Conservation (phyloP, 116 monocot genomes). For the Trichopus zeylanicus region DNA sequence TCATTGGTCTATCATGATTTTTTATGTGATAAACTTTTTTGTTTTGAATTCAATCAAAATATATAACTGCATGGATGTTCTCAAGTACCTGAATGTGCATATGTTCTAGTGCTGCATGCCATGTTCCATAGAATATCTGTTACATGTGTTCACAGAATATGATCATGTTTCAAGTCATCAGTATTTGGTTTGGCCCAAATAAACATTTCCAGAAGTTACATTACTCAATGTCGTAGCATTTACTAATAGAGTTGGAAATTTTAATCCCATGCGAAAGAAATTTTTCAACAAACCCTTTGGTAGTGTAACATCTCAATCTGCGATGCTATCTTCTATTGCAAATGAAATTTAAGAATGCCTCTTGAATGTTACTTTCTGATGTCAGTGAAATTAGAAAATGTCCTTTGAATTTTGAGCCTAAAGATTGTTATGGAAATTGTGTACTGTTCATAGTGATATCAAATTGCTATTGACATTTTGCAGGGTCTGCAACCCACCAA, state of each 20-base stretch:
- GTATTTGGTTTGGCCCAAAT: no score
- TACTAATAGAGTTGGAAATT: no score
- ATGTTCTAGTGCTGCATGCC: background rate
- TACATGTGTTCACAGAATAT: background rate
- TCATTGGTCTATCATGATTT: no score
- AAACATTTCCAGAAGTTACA: no score
- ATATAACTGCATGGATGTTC: background rate
- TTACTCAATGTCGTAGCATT: no score
- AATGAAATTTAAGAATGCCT: conserved; percentile 1
- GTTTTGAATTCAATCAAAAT: no score
- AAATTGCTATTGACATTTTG: background rate
- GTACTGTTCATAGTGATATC: background rate
- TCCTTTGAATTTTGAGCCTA: background rate
- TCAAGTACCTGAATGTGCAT: background rate
- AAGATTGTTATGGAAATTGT: background rate
- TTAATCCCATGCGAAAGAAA: background rate
- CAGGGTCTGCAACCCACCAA: conserved; percentile 90
- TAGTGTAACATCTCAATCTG: background rate
- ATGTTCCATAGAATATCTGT: background rate
- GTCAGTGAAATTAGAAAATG: background rate
- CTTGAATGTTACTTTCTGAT: conserved; percentile 1
- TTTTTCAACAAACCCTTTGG: background rate
- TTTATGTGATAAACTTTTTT: no score
- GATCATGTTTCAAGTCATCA: background rate
- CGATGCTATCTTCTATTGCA: background rate